Percentiles rank a stretch among this genome's conserved stretches.
phyloP scores from a whole-genome alignment of 106 monocot species.

The Posidonia australis region DNA sequence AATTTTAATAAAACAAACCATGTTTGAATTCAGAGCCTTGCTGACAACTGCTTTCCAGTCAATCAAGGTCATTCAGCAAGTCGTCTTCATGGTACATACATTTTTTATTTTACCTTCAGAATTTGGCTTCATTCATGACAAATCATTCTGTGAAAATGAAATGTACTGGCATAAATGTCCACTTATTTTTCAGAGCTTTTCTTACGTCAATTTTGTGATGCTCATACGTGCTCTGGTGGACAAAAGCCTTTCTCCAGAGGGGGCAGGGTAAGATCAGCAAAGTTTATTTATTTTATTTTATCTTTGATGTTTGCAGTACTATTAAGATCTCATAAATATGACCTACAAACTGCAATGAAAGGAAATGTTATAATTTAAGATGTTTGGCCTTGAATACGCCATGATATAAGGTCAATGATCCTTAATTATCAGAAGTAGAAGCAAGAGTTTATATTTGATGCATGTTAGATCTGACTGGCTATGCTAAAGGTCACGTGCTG shows the following conservation, averaged over 20 bases:
- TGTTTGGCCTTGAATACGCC: too few relatives aligned
- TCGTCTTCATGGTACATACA: conserved; percentile 75
- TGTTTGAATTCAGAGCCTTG: conserved; percentile 58
- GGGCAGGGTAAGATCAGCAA: conserved; percentile 44
- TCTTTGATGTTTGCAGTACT: background rate
- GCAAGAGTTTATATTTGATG: too few relatives aligned
- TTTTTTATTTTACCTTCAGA: background rate
- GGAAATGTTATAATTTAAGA: too few relatives aligned
- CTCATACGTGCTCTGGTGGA: conserved; percentile 66
- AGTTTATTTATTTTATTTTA: background rate
- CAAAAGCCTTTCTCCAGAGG: conserved; percentile 80
- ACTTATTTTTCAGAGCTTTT: conserved; percentile 58
- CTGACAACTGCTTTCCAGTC: conserved; percentile 83
- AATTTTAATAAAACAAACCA: background rate
- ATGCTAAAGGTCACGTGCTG: too few relatives aligned
- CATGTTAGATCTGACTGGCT: too few relatives aligned
- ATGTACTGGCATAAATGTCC: background rate
- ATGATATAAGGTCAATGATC: too few relatives aligned
- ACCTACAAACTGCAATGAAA: too few relatives aligned
- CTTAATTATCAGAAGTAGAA: too few relatives aligned
- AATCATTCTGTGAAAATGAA: too few relatives aligned
- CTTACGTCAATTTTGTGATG: conserved; percentile 91
- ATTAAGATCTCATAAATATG: too few relatives aligned
- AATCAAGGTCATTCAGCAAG: conserved; percentile 50
- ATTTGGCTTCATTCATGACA: background rate